These are phyloP conservation scores for Stephania yunnanensis DNA, from an alignment of 164 flowering plant species.

Conservation along the genomic window DNA sequence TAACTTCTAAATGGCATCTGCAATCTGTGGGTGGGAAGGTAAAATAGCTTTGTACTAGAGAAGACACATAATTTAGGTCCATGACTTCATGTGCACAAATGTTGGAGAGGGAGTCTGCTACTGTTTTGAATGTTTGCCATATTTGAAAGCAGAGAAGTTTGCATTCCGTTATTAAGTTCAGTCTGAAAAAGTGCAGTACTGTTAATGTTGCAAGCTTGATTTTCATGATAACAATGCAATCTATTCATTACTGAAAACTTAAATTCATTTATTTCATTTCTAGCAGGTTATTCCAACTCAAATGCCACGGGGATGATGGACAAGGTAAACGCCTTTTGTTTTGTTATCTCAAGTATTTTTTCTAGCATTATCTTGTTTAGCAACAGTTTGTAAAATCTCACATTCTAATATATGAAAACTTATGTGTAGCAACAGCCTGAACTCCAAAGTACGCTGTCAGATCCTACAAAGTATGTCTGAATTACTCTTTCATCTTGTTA, in stretches of 20 bases:
- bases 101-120: neutral
- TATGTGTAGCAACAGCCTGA: conserved; percentile 36
- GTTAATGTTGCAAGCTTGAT: neutral
- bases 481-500: neutral
- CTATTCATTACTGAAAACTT: conserved; percentile 10
- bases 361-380: neutral
- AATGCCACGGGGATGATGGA: conserved; percentile 8
- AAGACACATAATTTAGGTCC: neutral
- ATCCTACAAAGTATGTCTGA: conserved; percentile 63
- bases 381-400: conserved; percentile 2
- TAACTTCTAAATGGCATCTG: neutral
- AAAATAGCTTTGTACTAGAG: neutral
- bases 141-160: neutral
- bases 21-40: too few relatives aligned
- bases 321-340: conserved; percentile 27
- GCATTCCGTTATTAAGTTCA: neutral
- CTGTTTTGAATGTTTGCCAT: neutral
- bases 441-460: conserved; percentile 32
- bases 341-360: conserved; percentile 1
- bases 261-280: conserved; percentile 10
- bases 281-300: conserved; percentile 26
- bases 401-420: neutral
- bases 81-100: neutral
- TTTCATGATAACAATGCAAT: neutral
- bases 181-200: neutral